These are phyloP conservation scores for Apophysomyces variabilis DNA, from an alignment of 371 early-diverging fungal species.

Conservation along the genomic window DNA sequence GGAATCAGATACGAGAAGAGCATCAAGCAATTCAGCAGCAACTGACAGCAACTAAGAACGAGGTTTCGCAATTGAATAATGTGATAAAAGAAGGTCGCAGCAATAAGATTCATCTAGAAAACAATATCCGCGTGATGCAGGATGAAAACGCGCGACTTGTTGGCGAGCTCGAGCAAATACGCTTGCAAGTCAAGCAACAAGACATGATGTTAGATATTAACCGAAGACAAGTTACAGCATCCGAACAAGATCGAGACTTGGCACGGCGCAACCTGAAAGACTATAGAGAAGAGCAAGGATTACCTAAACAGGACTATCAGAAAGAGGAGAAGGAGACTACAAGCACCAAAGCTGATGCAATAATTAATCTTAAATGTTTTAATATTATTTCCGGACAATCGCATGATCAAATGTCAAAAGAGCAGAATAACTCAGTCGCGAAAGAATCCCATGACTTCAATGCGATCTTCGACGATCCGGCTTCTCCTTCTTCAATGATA, in stretches of 20 bases:
- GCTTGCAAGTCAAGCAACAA: constrained; percentile 34
- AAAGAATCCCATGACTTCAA: background rate
- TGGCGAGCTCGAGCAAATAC: constrained; percentile 33
- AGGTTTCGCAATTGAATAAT: constrained; percentile 23
- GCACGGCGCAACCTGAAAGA: constrained; percentile 35
- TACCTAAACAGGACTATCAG: constrained; percentile 14
- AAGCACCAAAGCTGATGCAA: background rate
- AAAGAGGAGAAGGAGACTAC: background rate
- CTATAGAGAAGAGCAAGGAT: constrained; percentile 24
- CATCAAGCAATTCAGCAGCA: constrained; percentile 31
- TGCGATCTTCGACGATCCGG: constrained; percentile 4
- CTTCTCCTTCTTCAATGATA: background rate
- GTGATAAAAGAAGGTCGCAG: constrained; percentile 33
- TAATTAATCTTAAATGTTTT: background rate
- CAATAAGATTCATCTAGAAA: constrained; percentile 38
- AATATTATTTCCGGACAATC: background rate
- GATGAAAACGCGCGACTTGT: constrained; percentile 35
- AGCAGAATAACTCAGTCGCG: background rate
- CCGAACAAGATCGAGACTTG: constrained; percentile 37
- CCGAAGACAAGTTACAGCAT: constrained; percentile 39
- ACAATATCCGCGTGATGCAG: constrained; percentile 40
- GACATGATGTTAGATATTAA: constrained; percentile 46
- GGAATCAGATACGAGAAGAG: constrained; percentile 30
- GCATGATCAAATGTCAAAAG: background rate
- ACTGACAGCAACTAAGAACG: constrained; percentile 17